phyloP scores from a whole-genome alignment of 768 basidiomycete species.

The Arthromyces matolae region DNA sequence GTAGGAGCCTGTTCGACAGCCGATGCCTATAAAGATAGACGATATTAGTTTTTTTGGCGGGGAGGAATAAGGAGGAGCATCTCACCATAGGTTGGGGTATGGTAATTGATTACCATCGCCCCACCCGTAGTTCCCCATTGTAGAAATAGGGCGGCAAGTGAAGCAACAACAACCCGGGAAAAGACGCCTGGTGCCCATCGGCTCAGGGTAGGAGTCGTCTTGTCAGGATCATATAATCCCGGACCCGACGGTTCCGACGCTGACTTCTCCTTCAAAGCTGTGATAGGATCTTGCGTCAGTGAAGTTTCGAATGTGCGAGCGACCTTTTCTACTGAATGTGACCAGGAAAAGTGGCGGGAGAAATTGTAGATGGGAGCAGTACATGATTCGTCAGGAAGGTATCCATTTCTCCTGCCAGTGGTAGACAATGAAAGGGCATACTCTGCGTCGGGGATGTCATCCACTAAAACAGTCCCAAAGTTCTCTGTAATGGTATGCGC shows the following conservation, averaged over 20 bases:
- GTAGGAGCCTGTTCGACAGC: slow-evolving; percentile 21
- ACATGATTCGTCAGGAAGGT: slow-evolving; percentile 14
- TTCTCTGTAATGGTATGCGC: slow-evolving; percentile 17
- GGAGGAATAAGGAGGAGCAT: background rate
- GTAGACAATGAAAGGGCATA: slow-evolving; percentile 5
- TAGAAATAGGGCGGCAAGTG: slow-evolving; percentile 19
- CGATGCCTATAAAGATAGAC: slow-evolving; percentile 16
- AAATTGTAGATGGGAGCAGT: slow-evolving; percentile 20
- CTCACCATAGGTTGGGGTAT: slow-evolving; percentile 22
- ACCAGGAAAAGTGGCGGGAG: slow-evolving; percentile 19
- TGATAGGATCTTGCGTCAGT: background rate
- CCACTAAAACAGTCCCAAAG: background rate
- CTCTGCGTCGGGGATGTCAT: background rate
- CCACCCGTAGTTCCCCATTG: slow-evolving; percentile 28
- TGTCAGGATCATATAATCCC: no score
- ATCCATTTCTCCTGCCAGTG: background rate
- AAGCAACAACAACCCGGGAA: slow-evolving; percentile 19
- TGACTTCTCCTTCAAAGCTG: no score
- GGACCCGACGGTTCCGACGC: no score
- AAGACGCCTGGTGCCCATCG: slow-evolving; percentile 21
- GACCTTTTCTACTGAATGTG: slow-evolving; percentile 10
- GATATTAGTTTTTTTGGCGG: background rate
- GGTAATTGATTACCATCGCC: slow-evolving; percentile 14
- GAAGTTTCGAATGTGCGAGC: slow-evolving; percentile 12
- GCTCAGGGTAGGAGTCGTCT: no score